These are phyloP conservation scores for Pseudovirgaria hyperparasitica DNA, from an alignment of 2,329 filamentous ascomycete genomes.

Conservation along the genomic window DNA sequence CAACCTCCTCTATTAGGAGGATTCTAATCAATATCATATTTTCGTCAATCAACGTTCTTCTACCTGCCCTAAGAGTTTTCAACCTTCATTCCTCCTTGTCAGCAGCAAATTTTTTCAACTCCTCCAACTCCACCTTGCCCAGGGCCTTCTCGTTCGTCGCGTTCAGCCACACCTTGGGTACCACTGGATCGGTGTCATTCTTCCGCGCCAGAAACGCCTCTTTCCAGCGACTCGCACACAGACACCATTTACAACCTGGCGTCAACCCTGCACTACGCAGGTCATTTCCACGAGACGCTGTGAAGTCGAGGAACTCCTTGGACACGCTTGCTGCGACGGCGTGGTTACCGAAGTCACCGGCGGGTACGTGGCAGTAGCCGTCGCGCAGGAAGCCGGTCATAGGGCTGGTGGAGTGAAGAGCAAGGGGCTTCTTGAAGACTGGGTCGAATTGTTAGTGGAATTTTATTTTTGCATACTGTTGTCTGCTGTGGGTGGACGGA, in stretches of 20 bases:
- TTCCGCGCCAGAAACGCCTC: constrained; percentile 45
- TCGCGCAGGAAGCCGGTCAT: constrained; percentile 49
- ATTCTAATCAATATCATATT: too few relatives aligned
- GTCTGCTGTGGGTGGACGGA: too few relatives aligned
- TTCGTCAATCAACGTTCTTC: too few relatives aligned
- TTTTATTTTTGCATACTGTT: too few relatives aligned
- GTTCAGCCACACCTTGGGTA: constrained; percentile 36
- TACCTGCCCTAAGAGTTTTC: background rate
- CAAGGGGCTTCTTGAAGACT: constrained; percentile 48
- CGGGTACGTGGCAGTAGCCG: constrained; percentile 46
- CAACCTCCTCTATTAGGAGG: too few relatives aligned
- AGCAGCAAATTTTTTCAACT: constrained; percentile 37
- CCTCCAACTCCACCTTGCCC: constrained; percentile 33
- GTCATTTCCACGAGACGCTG: constrained; percentile 45
- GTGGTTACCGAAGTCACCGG: constrained; percentile 46
- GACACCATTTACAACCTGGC: constrained; percentile 49
- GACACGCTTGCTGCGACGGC: constrained; percentile 45
- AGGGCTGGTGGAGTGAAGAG: constrained; percentile 43
- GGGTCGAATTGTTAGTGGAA: too few relatives aligned
- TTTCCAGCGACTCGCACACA: constrained; percentile 47
- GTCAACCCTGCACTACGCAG: constrained; percentile 41
- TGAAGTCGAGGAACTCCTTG: constrained; percentile 50
- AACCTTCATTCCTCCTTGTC: constrained; percentile 22
- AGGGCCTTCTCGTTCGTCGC: constrained; percentile 42
- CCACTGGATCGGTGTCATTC: constrained; percentile 31